Conservation (phyloP, 176 grass and related monocot species). For the Secale cereale region DNA sequence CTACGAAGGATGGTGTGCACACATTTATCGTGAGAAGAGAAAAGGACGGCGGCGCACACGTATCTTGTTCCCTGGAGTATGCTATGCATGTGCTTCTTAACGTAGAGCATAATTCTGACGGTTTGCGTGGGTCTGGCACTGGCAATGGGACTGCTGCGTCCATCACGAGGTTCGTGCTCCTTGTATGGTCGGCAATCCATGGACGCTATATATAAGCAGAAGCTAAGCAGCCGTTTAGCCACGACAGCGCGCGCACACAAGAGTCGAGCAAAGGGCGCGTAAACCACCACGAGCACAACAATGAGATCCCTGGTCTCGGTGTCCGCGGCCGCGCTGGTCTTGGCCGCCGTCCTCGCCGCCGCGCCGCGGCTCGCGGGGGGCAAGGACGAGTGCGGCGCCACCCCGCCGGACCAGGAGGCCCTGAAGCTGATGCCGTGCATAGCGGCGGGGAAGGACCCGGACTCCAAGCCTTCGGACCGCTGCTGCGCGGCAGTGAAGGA, state of each 20-base stretch:
- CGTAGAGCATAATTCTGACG: neutral
- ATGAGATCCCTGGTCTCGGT: neutral
- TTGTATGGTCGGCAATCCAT: neutral
- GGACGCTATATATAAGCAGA: slow-evolving; percentile 16
- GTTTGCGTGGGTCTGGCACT: too few species aligned
- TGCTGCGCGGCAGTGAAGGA: slow-evolving; percentile 55
- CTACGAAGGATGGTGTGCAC: neutral
- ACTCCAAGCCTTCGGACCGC: neutral
- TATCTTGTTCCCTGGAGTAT: neutral
- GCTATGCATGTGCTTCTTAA: neutral
- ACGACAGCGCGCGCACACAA: neutral
- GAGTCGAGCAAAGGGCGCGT: neutral
- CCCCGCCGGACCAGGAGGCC: slow-evolving; percentile 32
- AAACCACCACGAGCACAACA: neutral
- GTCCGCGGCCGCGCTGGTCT: neutral
- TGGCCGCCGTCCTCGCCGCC: neutral
- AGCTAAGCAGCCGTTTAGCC: neutral
- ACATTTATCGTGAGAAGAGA: neutral
- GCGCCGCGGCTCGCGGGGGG: neutral
- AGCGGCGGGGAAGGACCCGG: slow-evolving; percentile 33
- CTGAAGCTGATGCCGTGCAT: slow-evolving; percentile 49
- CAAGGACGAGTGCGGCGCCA: slow-evolving; percentile 34
- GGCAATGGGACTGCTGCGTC: neutral
- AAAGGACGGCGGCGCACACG: neutral
- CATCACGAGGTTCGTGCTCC: neutral